Base-by-base conservation (phyloP, 768 basidiomycete species). In the Tephrocybe sp. region DNA sequence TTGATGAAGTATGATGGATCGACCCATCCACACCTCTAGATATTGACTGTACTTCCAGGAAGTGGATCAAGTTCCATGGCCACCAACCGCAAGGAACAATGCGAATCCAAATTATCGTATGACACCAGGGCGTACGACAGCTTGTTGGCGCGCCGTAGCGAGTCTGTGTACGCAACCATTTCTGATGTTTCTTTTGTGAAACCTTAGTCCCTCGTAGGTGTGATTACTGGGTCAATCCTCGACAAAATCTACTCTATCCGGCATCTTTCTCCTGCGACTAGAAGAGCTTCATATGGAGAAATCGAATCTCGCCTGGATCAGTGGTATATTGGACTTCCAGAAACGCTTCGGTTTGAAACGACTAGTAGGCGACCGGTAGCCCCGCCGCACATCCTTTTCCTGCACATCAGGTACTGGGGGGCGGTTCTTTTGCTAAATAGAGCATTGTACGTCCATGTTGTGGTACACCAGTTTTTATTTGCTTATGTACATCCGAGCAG, bases 381-480 rank as follows among this genome's bases (percentile, higher is more conserved):
- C 8, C 76, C 84, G 4, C 84, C 89, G 1, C 80, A 84, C 45
- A 74, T 90, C 21, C 63, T 90, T 25, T 75, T 81, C 38, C 68
- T 91, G 34, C 86, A 92, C 56, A 74, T 88, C 48, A 76, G 87
- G 54, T 91, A 92, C 62, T 88, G 87, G 81, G 82, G 80, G 6
- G 76, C 86, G 15, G 83, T 91, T 4, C 71, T 92, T 11, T 69
- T 92, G 30, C 72, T 91, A 31, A 79, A 91, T 64, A 78, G 89
- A 44, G 87, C 86, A 13, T 92, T 89, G 89, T 90, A 65, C 75
- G 89, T 76, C 21, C 13, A 9, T 19, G 15, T 35, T 41, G 30
- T 30, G 53, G 9, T 21, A 48, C 38, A 13, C n/a, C 6, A 37
- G 38, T 38, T 36, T 27, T 15, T 3, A 19, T 21, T 45, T 16